Conservation (phyloP, 257 asterid species). For the Nemophila menziesii region DNA sequence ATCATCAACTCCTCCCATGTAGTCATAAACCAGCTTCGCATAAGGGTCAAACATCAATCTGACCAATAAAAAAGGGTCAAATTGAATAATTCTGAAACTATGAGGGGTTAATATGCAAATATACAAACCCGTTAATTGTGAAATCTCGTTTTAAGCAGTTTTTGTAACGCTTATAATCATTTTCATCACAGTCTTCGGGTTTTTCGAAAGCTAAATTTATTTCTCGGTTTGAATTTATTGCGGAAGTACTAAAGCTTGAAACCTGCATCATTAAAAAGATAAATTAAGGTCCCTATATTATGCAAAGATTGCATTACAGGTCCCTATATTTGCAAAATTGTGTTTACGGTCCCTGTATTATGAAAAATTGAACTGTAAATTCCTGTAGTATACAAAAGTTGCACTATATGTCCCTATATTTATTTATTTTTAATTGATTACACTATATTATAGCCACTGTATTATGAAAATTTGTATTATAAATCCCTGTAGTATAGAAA, state of each 20-base stretch:
- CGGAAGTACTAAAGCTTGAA: constrained; percentile 82
- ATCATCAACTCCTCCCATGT: constrained; percentile 69
- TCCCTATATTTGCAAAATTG: too few species aligned
- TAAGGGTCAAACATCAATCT: constrained; percentile 85
- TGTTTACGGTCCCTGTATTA: too few species aligned
- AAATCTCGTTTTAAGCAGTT: constrained; percentile 69
- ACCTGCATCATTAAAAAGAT: constrained; percentile 36
- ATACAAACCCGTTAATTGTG: constrained; percentile 83
- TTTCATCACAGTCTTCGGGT: constrained; percentile 50
- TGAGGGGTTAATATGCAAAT: constrained; percentile 15
- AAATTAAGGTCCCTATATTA: not conserved
- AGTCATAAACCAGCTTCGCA: constrained; percentile 70
- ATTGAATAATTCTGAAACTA: constrained; percentile 9
- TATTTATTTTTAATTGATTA: too few species aligned
- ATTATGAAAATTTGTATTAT: too few species aligned
- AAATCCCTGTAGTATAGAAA: too few species aligned
- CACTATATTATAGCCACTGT: too few species aligned
- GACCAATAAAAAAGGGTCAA: constrained; percentile 10
- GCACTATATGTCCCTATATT: too few species aligned
- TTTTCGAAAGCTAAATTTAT: constrained; percentile 31
- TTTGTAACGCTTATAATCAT: constrained; percentile 69
- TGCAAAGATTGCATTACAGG: not conserved
- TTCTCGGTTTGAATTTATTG: constrained; percentile 27
- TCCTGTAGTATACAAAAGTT: too few species aligned
- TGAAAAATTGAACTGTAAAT: too few species aligned